phyloP scores from a whole-genome alignment of 306 rosid species.

The Corylus avellana region DNA sequence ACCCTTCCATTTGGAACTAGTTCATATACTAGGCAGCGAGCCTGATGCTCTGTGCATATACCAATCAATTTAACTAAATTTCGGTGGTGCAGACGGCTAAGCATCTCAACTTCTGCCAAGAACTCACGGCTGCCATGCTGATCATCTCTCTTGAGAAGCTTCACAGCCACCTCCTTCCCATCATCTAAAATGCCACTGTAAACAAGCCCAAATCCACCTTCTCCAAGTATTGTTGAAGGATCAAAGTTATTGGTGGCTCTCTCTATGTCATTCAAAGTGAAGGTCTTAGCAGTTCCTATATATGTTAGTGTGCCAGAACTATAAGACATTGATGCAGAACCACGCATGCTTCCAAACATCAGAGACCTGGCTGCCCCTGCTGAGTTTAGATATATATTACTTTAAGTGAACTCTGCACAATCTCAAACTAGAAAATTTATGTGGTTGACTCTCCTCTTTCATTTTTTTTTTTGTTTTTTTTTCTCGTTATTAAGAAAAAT shows the following conservation, averaged over 20 bases:
- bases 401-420: conserved; percentile 6
- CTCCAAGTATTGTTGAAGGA: conserved; percentile 85
- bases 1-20: conserved; percentile 97
- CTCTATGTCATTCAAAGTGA: conserved; percentile 68
- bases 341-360: conserved; percentile 37
- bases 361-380: conserved; percentile 45
- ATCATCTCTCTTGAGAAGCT: conserved; percentile 86
- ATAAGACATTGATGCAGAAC: conserved; percentile 53
- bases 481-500: too few species aligned
- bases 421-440: background rate
- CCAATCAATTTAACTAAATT: conserved; percentile 87
- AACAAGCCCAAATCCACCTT: conserved; percentile 98
- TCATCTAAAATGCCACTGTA: conserved; percentile 72
- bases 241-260: conserved; percentile 81
- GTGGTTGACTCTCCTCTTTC: too few species aligned
- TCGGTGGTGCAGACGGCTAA: conserved; percentile 92
- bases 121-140: conserved; percentile 87
- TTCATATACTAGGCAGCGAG: conserved; percentile 92
- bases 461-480: too few species aligned
- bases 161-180: conserved; percentile 90
- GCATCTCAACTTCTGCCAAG: conserved; percentile 98
- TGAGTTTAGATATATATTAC: conserved; percentile 21
- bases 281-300: conserved; percentile 76
- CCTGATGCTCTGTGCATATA: conserved; percentile 74
- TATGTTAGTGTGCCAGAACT: conserved; percentile 58